Evolutionary conservation across 805 yeast species (phyloP), one percentile per base, ranked within the genome.

Genomic region (Candida adriatica): DNA sequence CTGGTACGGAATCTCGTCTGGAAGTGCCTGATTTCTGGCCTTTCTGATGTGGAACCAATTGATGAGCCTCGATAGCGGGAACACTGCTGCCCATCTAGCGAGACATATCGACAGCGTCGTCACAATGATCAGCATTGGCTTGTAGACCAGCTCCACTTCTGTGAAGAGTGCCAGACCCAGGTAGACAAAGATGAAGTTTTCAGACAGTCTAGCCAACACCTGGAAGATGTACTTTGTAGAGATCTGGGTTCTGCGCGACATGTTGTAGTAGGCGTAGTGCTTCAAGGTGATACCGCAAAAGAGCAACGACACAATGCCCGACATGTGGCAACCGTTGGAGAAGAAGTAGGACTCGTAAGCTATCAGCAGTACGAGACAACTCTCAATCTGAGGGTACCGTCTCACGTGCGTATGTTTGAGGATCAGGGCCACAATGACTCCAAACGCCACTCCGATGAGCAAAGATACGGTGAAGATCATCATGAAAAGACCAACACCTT

Each of bases 321-420:
- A 88, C 98, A 92, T 92, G 56, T 94, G 98, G 49, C 97, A 94
- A 30, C 98, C 99, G 52, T 92, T 92, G 26, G 97, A 88, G 59
- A 92, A 92, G 65, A 92, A 92, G 58, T 92, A 92, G 0, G 96
- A 86, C 49, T 87, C 95, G 55, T 92, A 92, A 13, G 97, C 96
- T 54, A 88, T 78, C 45, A 92, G 61, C 27, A 92, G 61, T 18
- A 92, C 94, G 34, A 92, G 56, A 56, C 97, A 94, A 18, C 96
- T 84, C 63, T 92, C 99, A 49, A 92, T 85, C 55, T 87, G 94
- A n/a, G 97, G 97, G 55, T 83, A 86, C 47, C 97, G 67, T 61
- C 97, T 70, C 30, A 92, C 78, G 49, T 86, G 94, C 4, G 96
- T 80, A 55, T 92, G 97, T 50, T 92, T 92, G 49, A 92, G 67